Conservation (phyloP, 31 red algal species). For the Odonthalia washingtoniensis region DNA sequence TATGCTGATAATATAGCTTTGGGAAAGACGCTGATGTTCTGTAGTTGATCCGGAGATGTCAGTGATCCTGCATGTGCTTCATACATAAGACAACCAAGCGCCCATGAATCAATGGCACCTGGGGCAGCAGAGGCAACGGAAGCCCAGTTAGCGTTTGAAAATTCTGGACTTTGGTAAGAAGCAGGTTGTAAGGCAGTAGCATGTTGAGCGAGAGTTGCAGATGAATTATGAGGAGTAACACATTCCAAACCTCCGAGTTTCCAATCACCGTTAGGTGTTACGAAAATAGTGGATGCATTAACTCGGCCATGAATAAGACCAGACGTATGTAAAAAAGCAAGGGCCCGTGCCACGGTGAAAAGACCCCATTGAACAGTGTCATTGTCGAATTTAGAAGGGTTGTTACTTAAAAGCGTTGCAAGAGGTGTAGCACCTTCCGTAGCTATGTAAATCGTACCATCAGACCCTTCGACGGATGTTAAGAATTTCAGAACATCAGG, state of each 20-base stretch:
- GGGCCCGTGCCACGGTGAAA: slow-evolving; percentile 80
- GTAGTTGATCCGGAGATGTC: slow-evolving; percentile 78
- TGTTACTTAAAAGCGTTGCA: slow-evolving; percentile 54
- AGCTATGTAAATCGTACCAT: slow-evolving; percentile 81
- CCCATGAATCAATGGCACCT: slow-evolving; percentile 91
- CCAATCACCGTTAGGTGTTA: no score
- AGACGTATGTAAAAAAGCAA: slow-evolving; percentile 88
- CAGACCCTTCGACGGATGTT: slow-evolving; percentile 71
- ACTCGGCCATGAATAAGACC: slow-evolving; percentile 88
- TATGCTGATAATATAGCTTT: slow-evolving; percentile 86
- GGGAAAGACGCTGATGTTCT: slow-evolving; percentile 69
- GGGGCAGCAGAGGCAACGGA: slow-evolving; percentile 60
- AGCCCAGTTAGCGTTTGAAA: slow-evolving; percentile 70
- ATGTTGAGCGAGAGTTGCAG: slow-evolving; percentile 54
- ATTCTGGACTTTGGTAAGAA: slow-evolving; percentile 78
- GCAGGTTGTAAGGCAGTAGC: slow-evolving; percentile 54
- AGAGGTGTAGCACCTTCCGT: slow-evolving; percentile 91
- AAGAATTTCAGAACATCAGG: slow-evolving; percentile 92
- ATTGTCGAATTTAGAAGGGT: slow-evolving; percentile 43
- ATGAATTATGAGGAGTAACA: slow-evolving; percentile 60
- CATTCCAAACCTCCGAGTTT: slow-evolving; percentile 92
- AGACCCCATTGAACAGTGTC: slow-evolving; percentile 93
- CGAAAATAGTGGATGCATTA: slow-evolving; percentile 85
- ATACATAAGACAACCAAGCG: slow-evolving; percentile 95
- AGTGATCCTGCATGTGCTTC: slow-evolving; percentile 79